Evolutionary conservation across 352 stramenopile genomes (phyloP), one percentile per base, ranked within the genome.

Genomic region (Phytophthora sp.): DNA sequence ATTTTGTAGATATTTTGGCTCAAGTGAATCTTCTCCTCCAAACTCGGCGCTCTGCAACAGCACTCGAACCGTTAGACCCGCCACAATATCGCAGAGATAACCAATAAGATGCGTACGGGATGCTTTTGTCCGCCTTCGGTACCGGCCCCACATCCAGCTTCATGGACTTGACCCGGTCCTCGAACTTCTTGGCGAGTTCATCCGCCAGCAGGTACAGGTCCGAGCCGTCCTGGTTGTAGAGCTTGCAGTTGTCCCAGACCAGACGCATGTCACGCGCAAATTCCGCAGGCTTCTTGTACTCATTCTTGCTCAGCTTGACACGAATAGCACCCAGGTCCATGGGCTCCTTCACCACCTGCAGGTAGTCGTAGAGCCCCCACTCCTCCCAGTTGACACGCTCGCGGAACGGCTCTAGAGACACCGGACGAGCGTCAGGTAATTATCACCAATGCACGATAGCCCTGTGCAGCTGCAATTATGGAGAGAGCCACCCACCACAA

Each of bases 281-380:
- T 41, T 93, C 85, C 20, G 60, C 61, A n/a, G 80, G 62, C 42
- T 93, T 95, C 59, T 92, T 91, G 82, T 96, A 94, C 60, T 94
- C 85, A 30, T 79, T 83, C 67, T 92, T 94, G 56, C 44, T 64
- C 10, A 96, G 67, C 66, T 92, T 94, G 45, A 9, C 69, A 54
- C 84, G 85, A 37, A 98, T 88, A 24, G 92, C 96, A 35, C 89
- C 89, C 27, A 98, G 75, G 67, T 98, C 92, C 89, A 97, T 97
- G 31, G 92, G 92, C 56, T 85, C 80, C 62, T 97, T 98, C 30
- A 98, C 85, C 43, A 97, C 78, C 59, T 95, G 77, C 32, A 95
- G 66, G 74, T 98, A 98, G 77, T 97, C 91, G 48, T 93, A 89
- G 12, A 98, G 78, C 8, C 84, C 86, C 86, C 84, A 95, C 58